Base-by-base conservation (phyloP, 192 early-diverging fungal species). In the Jimgerdemannia flammicorona region DNA sequence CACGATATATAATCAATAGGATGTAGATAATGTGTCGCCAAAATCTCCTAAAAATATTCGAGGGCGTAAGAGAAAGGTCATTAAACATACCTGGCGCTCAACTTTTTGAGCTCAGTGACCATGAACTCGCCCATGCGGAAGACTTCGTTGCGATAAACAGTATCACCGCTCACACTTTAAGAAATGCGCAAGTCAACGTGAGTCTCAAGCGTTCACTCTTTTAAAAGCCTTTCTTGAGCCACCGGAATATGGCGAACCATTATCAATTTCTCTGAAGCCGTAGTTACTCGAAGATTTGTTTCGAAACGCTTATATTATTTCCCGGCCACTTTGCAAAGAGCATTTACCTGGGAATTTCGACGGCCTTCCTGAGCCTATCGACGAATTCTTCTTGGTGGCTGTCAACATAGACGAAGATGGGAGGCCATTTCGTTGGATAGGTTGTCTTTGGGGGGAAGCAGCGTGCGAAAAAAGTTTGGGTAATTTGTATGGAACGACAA, bases 91-190 rank as follows among this genome's bases (percentile, higher is more conserved):
- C 71, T 89, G 44, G 88, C 93, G 75, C 91, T 93, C 72, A 95
- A 86, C 40, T 80, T 80, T 78, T 92, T 83, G 81, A 96, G 88
- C 79, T 95, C 89, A 41, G 82, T 76, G 66, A 89, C 82, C 66
- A 99, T 85, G 90, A 93, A 99, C 72, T 94, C 87, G 67, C 93
- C 94, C 97, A 99, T 99, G 29, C 86, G 84, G 75, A 95, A 86
- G 3, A 98, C 97, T 4, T 97, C 90, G 59, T 84, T 84, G 65
- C 97, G 94, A 77, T 87, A 83, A 64, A 80, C 77, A 29, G 89
- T 91, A 70, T 95, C 93, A 75, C 90, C 85, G 81, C 91, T 93
- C 71, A 92, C 89, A 85, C 92, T 93, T 78, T 73, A 3, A 70
- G 71, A 8, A 69, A 17, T 29, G 29, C 29, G 29, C 29, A 29